Base-by-base conservation (phyloP, 2,329 filamentous ascomycete genomes). In the Boeremia lycopersici region DNA sequence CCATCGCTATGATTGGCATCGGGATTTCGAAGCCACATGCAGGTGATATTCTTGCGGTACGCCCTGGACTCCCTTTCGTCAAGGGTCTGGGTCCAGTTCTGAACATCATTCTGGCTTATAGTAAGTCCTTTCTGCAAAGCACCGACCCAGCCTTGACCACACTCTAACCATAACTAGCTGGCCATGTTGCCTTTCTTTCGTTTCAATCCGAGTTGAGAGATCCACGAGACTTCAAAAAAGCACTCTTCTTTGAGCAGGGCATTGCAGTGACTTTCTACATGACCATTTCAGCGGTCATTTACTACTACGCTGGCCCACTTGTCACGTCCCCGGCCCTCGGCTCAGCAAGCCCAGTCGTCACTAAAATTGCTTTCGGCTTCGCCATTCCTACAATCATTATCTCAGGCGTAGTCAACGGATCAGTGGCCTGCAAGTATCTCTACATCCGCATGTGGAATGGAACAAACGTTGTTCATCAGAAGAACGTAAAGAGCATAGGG, bases 81-180 rank as follows among this genome's bases (percentile, higher is more conserved):
- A 64, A 64, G 42, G 68, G 66, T 11, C 43, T 74, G 2, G 63
- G 59, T 12, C 67, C 72, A 8, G 67, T 70, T 9, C 63, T 74
- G 59, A 90, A 90, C 76, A 90, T 91, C 48, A 80, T 89, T 56
- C 85, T 91, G 56, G 87, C 89, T 51, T 91, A 88, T 76, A 83
- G 84, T 71, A 65, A 48, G 67, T n/a, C 5, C n/a, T 12, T 17
- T 12, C 2, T 8, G n/a, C 5, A 25, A 38, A 48, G 2, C 15
- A 41, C 30, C 51, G 3, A 19, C 34, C 9, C n/a, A 1, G 2
- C 4, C 44, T 0, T 39, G 25, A 19, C 15, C 48, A 59, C 12
- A 60, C 34, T 0, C 8, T 28, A 13, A 26, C 3, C 19, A 72
- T 25, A 13, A 26, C 4, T 19, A 72, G 77, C 75, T 48, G 85